Evolutionary conservation across 257 asterid genomes (phyloP), one percentile per base, ranked within the genome.

Genomic region (Salvia hispanica): DNA sequence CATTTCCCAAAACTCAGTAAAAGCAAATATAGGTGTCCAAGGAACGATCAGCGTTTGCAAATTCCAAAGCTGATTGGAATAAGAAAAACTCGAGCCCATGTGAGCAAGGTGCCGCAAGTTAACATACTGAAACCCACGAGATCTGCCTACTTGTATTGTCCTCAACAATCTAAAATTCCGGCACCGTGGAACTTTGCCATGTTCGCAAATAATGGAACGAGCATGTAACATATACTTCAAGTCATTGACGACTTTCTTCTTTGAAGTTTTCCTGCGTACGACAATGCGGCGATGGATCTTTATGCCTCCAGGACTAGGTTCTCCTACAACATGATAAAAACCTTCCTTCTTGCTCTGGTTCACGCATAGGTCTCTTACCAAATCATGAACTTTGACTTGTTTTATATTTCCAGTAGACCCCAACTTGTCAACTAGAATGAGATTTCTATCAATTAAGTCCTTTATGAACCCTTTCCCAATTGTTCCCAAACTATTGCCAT

Each of bases 21-120:
- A 34, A 4, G 4, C 2, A 3, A 10, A 16, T 7, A 0, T 6
- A n/a, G 6, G 2, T 7, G 3, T 4, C 4, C 21, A 48, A 6
- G 10, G 4, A 13, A 33, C 7, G 10, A 64, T 45, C 33, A 72
- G 36, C 3, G 67, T 73, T 11, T 73, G 71, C 9, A 72, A 43
- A 57, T 64, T 72, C 77, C 77, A 64, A 7, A 64, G 60, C 15
- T 34, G 46, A 55, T n/a, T 15, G 18, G 44, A 4, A 14, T 58
- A 64, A 37, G 58, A 47, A 66, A 5, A 42, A 14, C 9, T 3
- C 2, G 10, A 34, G 37, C 3, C 1, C 3, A 2, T 34, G 37
- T 4, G 3, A 2, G 1, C 3, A 2, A 48, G 31, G 39, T 56
- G 9, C 3, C 76, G 51, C 21, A 31, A 57, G 55, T 69, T 75